Percentiles rank a stretch among this genome's conserved stretches.
These are phyloP conservation scores for Macrolepiota fuliginosa DNA, from an alignment of 768 basidiomycete species.

Conservation along the genomic window DNA sequence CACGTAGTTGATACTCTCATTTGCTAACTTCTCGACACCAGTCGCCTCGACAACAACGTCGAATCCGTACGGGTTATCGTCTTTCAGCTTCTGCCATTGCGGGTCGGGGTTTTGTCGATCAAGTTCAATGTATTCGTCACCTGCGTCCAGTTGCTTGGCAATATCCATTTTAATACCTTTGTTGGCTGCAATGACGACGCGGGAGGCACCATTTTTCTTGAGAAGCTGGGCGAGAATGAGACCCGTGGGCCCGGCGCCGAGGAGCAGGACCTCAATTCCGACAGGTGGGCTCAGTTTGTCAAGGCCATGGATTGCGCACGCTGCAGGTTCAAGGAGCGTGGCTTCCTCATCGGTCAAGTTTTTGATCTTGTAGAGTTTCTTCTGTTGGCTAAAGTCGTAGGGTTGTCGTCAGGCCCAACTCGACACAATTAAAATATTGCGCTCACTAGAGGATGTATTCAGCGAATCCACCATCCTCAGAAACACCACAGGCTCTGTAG, in stretches of 20 bases:
- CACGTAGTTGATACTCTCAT: slow-evolving; percentile 88
- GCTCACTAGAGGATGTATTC: slow-evolving; percentile 84
- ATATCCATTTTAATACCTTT: slow-evolving; percentile 91
- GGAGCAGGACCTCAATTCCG: slow-evolving; percentile 79
- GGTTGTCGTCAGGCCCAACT: background rate
- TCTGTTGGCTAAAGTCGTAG: slow-evolving; percentile 33
- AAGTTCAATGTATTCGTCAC: slow-evolving; percentile 83
- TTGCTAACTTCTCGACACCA: slow-evolving; percentile 84
- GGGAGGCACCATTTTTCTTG: slow-evolving; percentile 80
- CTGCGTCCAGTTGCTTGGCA: slow-evolving; percentile 75
- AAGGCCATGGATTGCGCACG: slow-evolving; percentile 89
- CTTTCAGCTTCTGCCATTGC: slow-evolving; percentile 80
- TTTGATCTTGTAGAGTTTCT: slow-evolving; percentile 84
- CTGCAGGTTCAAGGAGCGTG: slow-evolving; percentile 85
- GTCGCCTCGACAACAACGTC: slow-evolving; percentile 73
- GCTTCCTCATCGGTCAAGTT: slow-evolving; percentile 88
- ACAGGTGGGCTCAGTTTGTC: slow-evolving; percentile 84
- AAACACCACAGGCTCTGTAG: slow-evolving; percentile 79
- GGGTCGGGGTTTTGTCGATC: slow-evolving; percentile 70
- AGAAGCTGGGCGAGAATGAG: slow-evolving; percentile 86
- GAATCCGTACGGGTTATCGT: slow-evolving; percentile 84
- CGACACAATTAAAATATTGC: slow-evolving; percentile 1
- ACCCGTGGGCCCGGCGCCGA: slow-evolving; percentile 92
- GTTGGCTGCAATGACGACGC: slow-evolving; percentile 83
- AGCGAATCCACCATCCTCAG: slow-evolving; percentile 82